Percentiles rank a stretch among this genome's conserved stretches.
phyloP scores from a whole-genome alignment of 768 basidiomycete species.

The Lyophyllum semitale region DNA sequence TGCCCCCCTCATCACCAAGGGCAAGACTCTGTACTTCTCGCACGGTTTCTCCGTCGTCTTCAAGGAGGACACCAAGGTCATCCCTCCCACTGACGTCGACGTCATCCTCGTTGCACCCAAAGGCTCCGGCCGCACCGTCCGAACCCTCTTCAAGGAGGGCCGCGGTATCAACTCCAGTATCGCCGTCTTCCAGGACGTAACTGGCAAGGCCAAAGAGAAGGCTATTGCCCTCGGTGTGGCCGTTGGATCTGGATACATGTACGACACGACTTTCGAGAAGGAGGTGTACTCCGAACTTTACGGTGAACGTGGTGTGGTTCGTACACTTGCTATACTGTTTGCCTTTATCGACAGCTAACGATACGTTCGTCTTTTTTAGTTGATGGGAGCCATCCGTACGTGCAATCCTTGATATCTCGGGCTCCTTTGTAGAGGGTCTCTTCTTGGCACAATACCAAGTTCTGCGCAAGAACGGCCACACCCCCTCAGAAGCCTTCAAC shows the following conservation, averaged over 20 bases:
- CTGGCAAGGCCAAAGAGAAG: conserved; percentile 97
- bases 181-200: conserved; percentile 97
- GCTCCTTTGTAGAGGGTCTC: conserved; percentile 72
- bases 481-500: conserved; percentile 98
- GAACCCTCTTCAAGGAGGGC: conserved; percentile 99
- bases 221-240: conserved; percentile 93
- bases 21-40: conserved; percentile 99
- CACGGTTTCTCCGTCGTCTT: conserved; percentile 99
- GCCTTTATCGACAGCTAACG: conserved; percentile 8
- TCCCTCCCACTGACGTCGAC: conserved; percentile 92
- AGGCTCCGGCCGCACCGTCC: conserved; percentile 97
- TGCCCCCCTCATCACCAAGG: conserved; percentile 96
- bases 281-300: conserved; percentile 99
- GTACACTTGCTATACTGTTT: conserved; percentile 34
- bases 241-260: conserved; percentile 95
- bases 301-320: conserved; percentile 98
- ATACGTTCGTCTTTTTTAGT: conserved; percentile 40
- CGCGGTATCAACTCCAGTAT: conserved; percentile 96
- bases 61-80: conserved; percentile 94
- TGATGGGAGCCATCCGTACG: conserved; percentile 96
- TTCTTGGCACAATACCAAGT: conserved; percentile 99
- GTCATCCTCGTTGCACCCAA: conserved; percentile 99
- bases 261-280: conserved; percentile 99
- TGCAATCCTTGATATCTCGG: conserved; percentile 12
- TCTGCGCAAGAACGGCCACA: conserved; percentile 94